phyloP scores from a whole-genome alignment of 441 rosid genomes.

The Isatis lusitanica region DNA sequence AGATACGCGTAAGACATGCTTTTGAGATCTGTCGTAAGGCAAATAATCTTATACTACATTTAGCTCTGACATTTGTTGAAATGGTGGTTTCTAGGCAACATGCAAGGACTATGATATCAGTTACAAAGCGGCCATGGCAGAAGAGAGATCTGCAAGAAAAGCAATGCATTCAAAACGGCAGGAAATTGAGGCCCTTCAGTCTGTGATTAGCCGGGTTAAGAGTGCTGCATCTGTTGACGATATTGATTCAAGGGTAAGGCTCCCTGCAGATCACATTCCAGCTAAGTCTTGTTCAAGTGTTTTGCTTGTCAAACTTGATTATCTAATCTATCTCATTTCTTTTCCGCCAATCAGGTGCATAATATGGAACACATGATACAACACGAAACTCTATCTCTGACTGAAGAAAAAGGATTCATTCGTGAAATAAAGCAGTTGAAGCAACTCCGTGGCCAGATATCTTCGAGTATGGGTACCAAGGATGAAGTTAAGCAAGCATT shows the following conservation, averaged over 20 bases:
- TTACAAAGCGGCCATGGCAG: constrained; percentile 48
- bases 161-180: constrained; percentile 58
- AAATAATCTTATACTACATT: constrained; percentile 6
- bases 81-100: constrained; percentile 46
- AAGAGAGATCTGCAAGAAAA: constrained; percentile 66
- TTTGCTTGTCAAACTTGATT: constrained; percentile 13
- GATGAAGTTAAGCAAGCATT: constrained; percentile 62
- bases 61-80: constrained; percentile 34
- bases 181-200: constrained; percentile 67
- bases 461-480: constrained; percentile 55
- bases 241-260: constrained; percentile 60
- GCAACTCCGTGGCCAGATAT: constrained; percentile 56
- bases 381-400: constrained; percentile 70
- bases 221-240: constrained; percentile 57
- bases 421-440: constrained; percentile 74
- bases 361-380: constrained; percentile 69
- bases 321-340: constrained; percentile 19
- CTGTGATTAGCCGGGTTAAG: constrained; percentile 52
- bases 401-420: constrained; percentile 74
- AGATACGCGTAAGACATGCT: constrained; percentile 48
- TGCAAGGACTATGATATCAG: constrained; percentile 45
- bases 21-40: constrained; percentile 8
- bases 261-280: background rate
- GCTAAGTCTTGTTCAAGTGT: constrained; percentile 3
- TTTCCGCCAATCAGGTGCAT: constrained; percentile 54